phyloP scores from a whole-genome alignment of 1,284 basidiomycete genomes.

The Peniophora sp. region DNA sequence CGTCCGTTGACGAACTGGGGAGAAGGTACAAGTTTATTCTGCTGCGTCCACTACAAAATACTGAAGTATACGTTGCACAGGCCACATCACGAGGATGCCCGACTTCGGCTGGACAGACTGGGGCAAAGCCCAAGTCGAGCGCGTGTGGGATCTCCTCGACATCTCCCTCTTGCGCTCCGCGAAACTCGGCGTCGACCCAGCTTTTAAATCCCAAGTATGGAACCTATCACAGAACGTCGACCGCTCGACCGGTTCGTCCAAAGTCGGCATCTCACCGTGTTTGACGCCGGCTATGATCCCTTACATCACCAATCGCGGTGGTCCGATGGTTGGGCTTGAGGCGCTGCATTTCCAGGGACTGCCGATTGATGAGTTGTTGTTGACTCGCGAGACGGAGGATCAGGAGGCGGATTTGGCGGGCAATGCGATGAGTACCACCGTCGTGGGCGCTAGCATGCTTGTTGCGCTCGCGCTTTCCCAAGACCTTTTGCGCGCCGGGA shows the following conservation, averaged over 20 bases:
- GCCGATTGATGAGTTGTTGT: conserved; percentile 83
- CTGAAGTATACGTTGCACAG: too few relatives aligned
- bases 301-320: conserved; percentile 91
- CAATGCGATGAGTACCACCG: conserved; percentile 96
- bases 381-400: conserved; percentile 91
- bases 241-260: conserved; percentile 72
- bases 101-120: conserved; percentile 95
- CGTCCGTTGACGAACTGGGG: conserved; percentile 91
- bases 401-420: conserved; percentile 92
- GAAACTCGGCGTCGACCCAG: conserved; percentile 73
- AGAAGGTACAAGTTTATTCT: conserved; percentile 57
- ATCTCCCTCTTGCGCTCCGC: conserved; percentile 82
- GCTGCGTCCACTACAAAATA: too few relatives aligned
- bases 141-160: conserved; percentile 92
- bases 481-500: conserved; percentile 56
- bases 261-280: conserved; percentile 80
- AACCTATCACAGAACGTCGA: conserved; percentile 98
- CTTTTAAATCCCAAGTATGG: conserved; percentile 81
- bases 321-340: conserved; percentile 92
- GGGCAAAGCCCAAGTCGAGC: conserved; percentile 85
- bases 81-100: conserved; percentile 79
- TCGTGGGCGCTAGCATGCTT: conserved; percentile 87
- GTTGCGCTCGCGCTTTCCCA: conserved; percentile 69
- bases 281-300: conserved; percentile 96
- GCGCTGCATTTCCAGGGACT: conserved; percentile 91